These are phyloP conservation scores for Plantago rigida DNA, from an alignment of 305 asterid species.

Conservation along the genomic window DNA sequence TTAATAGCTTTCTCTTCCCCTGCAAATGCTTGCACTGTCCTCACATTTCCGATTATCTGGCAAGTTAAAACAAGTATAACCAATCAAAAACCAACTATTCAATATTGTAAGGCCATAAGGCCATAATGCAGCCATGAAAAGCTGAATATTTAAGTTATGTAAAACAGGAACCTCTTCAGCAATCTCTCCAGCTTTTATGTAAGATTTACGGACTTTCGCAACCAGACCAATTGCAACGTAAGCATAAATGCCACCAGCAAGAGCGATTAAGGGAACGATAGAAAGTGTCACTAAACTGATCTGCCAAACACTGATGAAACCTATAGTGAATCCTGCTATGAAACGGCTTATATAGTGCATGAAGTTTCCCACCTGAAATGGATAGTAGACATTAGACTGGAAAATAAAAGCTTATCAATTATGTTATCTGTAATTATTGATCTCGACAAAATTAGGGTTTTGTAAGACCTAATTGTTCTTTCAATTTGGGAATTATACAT, in stretches of 20 bases:
- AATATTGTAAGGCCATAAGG: too few relatives aligned
- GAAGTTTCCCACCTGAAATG: slow-evolving; percentile 68
- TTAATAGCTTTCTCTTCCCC: slow-evolving; percentile 89
- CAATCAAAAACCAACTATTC: not conserved
- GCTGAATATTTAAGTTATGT: not conserved
- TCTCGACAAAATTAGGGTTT: too few relatives aligned
- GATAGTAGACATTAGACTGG: slow-evolving; percentile 1
- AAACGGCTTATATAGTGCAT: slow-evolving; percentile 84
- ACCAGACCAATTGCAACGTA: slow-evolving; percentile 80
- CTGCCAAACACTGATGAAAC: slow-evolving; percentile 91
- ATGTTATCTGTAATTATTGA: not conserved
- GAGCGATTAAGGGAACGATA: slow-evolving; percentile 86
- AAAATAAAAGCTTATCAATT: not conserved
- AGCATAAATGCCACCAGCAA: slow-evolving; percentile 96
- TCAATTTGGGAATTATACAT: too few relatives aligned
- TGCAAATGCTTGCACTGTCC: slow-evolving; percentile 92
- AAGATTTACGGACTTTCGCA: slow-evolving; percentile 80
- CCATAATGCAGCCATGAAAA: too few relatives aligned
- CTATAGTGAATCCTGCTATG: slow-evolving; percentile 64
- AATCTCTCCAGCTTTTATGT: slow-evolving; percentile 89
- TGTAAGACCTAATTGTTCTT: too few relatives aligned
- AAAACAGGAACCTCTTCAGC: slow-evolving; percentile 70
- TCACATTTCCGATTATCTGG: slow-evolving; percentile 79
- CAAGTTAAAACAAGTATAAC: not conserved
- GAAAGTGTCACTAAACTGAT: slow-evolving; percentile 88